Conservation (phyloP, 108 stramenopile species). For the Cylindrotheca fusiformis region DNA sequence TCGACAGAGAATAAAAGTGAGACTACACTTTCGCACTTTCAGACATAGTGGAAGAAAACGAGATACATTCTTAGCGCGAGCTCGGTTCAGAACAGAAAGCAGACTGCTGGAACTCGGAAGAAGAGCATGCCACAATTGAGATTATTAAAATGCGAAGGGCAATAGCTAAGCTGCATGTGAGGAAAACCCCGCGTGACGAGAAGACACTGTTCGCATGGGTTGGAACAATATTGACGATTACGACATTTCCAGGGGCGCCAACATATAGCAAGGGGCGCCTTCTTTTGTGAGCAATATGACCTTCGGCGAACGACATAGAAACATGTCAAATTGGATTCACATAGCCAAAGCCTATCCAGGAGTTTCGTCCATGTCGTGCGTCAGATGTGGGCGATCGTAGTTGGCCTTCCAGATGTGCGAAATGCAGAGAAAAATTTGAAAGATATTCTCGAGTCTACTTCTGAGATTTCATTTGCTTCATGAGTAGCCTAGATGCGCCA, state of each 20-base stretch:
- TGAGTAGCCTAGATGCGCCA: too few species aligned
- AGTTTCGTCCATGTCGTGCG: not conserved
- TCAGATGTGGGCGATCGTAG: not conserved
- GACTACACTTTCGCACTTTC: too few species aligned
- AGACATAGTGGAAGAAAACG: too few species aligned
- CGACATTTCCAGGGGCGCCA: not conserved
- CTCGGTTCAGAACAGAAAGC: too few species aligned
- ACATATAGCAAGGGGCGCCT: not conserved
- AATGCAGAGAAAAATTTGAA: not conserved
- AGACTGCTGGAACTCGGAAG: not conserved
- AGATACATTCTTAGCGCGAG: too few species aligned
- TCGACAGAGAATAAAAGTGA: too few species aligned
- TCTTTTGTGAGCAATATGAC: not conserved
- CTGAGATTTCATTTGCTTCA: too few species aligned
- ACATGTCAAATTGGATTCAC: too few species aligned
- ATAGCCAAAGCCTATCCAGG: not conserved
- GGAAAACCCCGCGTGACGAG: not conserved
- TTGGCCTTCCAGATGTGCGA: constrained; percentile 4
- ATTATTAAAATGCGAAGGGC: not conserved
- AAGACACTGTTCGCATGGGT: not conserved
- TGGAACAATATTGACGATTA: not conserved
- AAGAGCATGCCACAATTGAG: not conserved
- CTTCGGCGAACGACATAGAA: not conserved
- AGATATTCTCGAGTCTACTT: too few species aligned
- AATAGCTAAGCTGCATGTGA: not conserved